Percentiles rank a stretch among this genome's conserved stretches.
Evolutionary conservation across 2,329 filamentous ascomycete species (phyloP).

Genomic region (Aspergillus pseudonomiae): DNA sequence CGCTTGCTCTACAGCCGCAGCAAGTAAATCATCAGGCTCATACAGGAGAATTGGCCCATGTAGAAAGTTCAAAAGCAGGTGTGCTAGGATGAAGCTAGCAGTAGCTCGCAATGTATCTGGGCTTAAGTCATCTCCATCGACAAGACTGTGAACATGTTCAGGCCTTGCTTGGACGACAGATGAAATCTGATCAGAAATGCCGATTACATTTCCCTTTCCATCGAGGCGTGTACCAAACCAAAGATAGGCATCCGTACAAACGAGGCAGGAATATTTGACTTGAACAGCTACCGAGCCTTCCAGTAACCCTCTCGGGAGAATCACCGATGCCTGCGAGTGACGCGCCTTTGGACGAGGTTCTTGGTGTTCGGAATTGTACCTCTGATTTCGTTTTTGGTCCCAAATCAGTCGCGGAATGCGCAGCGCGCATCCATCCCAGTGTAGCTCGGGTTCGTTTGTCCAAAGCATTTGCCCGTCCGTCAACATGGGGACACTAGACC

Average conservation of each 20-base stretch:
- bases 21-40: background rate
- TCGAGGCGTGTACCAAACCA: background rate
- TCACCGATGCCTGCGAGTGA: background rate
- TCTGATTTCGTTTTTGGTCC: background rate
- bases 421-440: background rate
- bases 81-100: background rate
- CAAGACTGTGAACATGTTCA: background rate
- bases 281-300: background rate
- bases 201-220: background rate
- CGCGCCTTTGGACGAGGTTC: background rate
- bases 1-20: background rate
- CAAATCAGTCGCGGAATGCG: background rate
- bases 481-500: background rate
- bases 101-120: background rate
- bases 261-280: background rate
- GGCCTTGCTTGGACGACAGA: background rate
- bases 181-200: slow-evolving; percentile 1
- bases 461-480: background rate
- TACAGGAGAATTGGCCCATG: background rate
- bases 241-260: background rate
- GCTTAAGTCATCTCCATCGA: background rate
- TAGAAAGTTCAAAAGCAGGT: background rate
- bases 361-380: background rate
- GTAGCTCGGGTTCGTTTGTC: background rate
- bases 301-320: too few relatives aligned